These are phyloP conservation scores for Datura wrightii DNA, from an alignment of 257 asterid genomes.

Conservation along the genomic window DNA sequence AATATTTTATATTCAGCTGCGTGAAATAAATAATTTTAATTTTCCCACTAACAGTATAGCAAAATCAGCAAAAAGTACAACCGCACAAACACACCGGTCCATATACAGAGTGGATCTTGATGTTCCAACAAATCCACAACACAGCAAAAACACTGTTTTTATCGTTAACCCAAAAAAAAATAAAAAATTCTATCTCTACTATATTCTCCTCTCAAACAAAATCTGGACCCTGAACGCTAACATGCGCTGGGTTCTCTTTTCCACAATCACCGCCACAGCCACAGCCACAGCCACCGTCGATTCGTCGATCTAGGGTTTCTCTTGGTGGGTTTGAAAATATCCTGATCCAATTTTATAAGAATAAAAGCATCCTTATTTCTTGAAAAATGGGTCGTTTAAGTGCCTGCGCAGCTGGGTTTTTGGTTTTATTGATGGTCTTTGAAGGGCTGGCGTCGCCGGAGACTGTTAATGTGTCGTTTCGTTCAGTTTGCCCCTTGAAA, in stretches of 20 bases:
- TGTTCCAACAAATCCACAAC: slow-evolving; percentile 4
- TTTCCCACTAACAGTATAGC: background rate
- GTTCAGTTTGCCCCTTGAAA: slow-evolving; percentile 53
- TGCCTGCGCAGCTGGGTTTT: slow-evolving; percentile 51
- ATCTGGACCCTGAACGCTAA: slow-evolving; percentile 57
- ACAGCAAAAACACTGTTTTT: background rate
- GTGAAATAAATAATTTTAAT: too few species aligned
- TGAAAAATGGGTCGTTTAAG: slow-evolving; percentile 52
- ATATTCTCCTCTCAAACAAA: slow-evolving; percentile 34
- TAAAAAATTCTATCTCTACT: background rate
- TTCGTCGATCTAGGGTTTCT: slow-evolving; percentile 29
- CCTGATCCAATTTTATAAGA: slow-evolving; percentile 30
- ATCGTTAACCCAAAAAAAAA: slow-evolving; percentile 5
- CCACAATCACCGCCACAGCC: slow-evolving; percentile 26
- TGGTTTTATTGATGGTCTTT: slow-evolving; percentile 48
- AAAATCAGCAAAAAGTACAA: slow-evolving; percentile 22
- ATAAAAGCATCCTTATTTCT: background rate
- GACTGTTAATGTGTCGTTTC: slow-evolving; percentile 50
- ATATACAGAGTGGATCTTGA: slow-evolving; percentile 23
- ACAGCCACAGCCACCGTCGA: slow-evolving; percentile 30
- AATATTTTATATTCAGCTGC: too few species aligned
- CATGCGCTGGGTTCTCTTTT: slow-evolving; percentile 59
- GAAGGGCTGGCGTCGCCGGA: slow-evolving; percentile 56
- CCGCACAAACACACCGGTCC: background rate
- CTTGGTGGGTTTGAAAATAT: slow-evolving; percentile 19